Conservation (phyloP, 2,329 filamentous ascomycete genomes). For the Pseudogymnoascus sp. region DNA sequence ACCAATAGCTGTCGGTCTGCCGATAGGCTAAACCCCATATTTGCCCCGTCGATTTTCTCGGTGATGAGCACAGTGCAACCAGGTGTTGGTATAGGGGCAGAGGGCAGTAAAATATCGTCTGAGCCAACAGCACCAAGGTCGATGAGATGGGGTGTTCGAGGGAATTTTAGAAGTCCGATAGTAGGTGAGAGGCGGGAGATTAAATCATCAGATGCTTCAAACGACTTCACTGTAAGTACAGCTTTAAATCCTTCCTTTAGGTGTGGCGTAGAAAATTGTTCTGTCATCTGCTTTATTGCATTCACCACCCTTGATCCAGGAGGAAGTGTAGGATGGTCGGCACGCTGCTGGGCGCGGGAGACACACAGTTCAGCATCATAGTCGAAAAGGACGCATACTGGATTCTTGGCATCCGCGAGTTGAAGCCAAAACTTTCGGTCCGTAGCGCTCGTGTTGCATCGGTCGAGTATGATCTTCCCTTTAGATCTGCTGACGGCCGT, state of each 20-base stretch:
- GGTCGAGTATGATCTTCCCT: constrained; percentile 15
- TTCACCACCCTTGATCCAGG: constrained; percentile 9
- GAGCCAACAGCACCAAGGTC: constrained; percentile 15
- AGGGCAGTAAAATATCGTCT: constrained; percentile 15
- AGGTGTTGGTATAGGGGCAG: not conserved
- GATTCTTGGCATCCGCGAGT: constrained; percentile 1
- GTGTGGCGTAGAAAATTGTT: constrained; percentile 9
- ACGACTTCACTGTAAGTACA: not conserved
- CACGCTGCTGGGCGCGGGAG: constrained; percentile 12
- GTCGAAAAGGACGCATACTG: constrained; percentile 15
- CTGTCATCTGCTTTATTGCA: constrained; percentile 13
- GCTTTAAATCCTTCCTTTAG: constrained; percentile 10
- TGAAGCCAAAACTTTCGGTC: constrained; percentile 13
- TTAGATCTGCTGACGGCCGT: not conserved
- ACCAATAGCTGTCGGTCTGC: constrained; percentile 11
- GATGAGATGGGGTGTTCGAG: constrained; percentile 15
- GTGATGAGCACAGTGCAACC: constrained; percentile 11
- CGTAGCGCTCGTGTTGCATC: constrained; percentile 14
- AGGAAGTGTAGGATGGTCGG: constrained; percentile 13
- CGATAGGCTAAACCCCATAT: constrained; percentile 15
- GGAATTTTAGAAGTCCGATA: constrained; percentile 14
- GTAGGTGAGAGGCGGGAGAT: constrained; percentile 10
- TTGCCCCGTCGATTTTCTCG: constrained; percentile 19
- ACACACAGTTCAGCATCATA: constrained; percentile 11
- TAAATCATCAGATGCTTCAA: constrained; percentile 10